phyloP scores from a whole-genome alignment of 164 flowering plant genomes.

The Berberis vulgaris region DNA sequence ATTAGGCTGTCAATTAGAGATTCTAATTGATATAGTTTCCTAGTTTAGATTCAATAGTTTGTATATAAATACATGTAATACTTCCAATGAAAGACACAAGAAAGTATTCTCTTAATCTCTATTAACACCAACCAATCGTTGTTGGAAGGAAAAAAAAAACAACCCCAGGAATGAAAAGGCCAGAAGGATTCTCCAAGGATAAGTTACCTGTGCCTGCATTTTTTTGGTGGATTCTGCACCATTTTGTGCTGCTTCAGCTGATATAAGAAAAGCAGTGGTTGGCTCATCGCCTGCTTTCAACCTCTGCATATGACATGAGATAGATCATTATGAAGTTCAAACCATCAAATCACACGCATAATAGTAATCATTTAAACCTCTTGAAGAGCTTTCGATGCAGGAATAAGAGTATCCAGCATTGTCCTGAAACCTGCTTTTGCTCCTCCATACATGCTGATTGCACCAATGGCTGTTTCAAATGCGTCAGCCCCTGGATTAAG shows the following conservation, averaged over 20 bases:
- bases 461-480: slow-evolving; percentile 69
- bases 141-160: neutral
- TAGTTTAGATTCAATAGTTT: too few relatives aligned
- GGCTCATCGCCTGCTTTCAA: slow-evolving; percentile 70
- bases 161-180: neutral
- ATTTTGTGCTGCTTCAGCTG: slow-evolving; percentile 75
- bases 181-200: neutral
- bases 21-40: too few relatives aligned
- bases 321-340: neutral
- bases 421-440: slow-evolving; percentile 87
- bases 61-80: too few relatives aligned
- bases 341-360: neutral
- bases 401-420: slow-evolving; percentile 87
- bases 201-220: slow-evolving; percentile 68
- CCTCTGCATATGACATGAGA: slow-evolving; percentile 33
- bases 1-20: too few relatives aligned
- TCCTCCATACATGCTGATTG: slow-evolving; percentile 91
- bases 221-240: slow-evolving; percentile 85
- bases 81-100: too few relatives aligned
- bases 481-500: slow-evolving; percentile 79
- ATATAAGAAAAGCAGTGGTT: slow-evolving; percentile 52
- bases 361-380: slow-evolving; percentile 34
- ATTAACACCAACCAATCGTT: neutral
- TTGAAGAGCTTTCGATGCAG: slow-evolving; percentile 61
- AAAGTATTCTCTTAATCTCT: neutral